Evolutionary conservation across 495 filamentous ascomycete species (phyloP).

Genomic region (Penicilliopsis zonata): DNA sequence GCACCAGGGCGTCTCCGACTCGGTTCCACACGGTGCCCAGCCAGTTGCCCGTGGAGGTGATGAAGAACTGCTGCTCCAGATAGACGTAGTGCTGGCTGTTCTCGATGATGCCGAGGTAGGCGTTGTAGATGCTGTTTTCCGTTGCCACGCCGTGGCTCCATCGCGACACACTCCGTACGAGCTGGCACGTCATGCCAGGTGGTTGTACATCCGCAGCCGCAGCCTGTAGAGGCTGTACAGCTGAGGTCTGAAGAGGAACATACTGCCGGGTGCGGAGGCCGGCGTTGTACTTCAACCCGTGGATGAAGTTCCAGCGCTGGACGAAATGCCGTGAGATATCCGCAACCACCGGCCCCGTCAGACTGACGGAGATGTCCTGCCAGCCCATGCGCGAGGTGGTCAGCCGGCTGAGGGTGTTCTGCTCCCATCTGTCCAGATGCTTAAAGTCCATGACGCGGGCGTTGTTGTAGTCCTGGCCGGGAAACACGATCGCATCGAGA

Average conservation of each 20-base stretch:
- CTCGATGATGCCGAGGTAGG: constrained; percentile 61
- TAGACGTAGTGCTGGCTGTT: constrained; percentile 72
- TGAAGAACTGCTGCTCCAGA: constrained; percentile 87
- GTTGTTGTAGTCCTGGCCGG: constrained; percentile 78
- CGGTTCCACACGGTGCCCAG: constrained; percentile 68
- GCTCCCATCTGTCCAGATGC: constrained; percentile 66
- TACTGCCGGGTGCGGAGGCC: constrained; percentile 54
- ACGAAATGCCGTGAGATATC: constrained; percentile 83
- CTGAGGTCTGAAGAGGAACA: constrained; percentile 61
- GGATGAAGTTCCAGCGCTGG: constrained; percentile 75
- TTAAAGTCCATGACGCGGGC: constrained; percentile 80
- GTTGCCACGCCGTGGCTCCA: constrained; percentile 73
- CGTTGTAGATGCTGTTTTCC: constrained; percentile 71
- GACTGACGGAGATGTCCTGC: constrained; percentile 74
- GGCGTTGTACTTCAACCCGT: constrained; percentile 82
- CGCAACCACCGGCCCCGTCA: constrained; percentile 67
- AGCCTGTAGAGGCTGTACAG: constrained; percentile 49
- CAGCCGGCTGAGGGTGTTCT: constrained; percentile 66
- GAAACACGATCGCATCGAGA: constrained; percentile 63
- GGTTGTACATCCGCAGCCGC: constrained; percentile 29
- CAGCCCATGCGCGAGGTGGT: constrained; percentile 81
- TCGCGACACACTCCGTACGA: constrained; percentile 63
- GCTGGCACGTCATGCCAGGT: constrained; percentile 61
- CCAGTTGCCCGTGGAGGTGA: constrained; percentile 68
- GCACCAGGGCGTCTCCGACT: constrained; percentile 67